Conservation (phyloP, 169 alveolate species). For the Babesia gibsoni region DNA sequence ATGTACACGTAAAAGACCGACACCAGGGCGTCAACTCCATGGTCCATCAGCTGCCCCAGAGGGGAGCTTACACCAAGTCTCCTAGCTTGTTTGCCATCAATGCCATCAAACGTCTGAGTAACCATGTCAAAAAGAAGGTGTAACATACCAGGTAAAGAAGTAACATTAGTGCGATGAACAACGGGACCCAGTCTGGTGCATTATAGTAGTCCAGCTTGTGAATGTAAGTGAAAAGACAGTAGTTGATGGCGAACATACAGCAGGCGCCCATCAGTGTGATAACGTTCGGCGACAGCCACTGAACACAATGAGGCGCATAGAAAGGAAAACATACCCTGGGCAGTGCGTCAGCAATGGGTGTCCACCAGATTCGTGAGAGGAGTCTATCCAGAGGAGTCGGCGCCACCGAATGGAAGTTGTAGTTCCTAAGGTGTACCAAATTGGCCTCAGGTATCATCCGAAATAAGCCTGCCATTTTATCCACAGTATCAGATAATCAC, state of each 20-base stretch:
- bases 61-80: constrained; percentile 54
- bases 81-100: constrained; percentile 64
- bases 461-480: constrained; percentile 6
- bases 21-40: constrained; percentile 57
- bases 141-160: constrained; percentile 41
- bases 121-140: neutral
- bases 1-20: constrained; percentile 50
- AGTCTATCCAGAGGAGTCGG: constrained; percentile 29
- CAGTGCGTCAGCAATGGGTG: constrained; percentile 10
- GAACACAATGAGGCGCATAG: neutral
- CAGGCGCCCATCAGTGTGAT: constrained; percentile 41
- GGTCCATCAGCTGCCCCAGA: constrained; percentile 64
- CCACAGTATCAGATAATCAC: neutral
- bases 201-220: constrained; percentile 13
- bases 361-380: constrained; percentile 30
- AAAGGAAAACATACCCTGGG: constrained; percentile 48
- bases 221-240: constrained; percentile 19
- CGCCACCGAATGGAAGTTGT: constrained; percentile 35
- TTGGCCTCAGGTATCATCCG: constrained; percentile 51
- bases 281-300: constrained; percentile 50
- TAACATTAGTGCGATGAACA: neutral
- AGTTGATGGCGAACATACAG: constrained; percentile 30
- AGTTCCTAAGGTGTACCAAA: constrained; percentile 26
- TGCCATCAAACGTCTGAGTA: constrained; percentile 59
- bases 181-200: constrained; percentile 40